Conservation (phyloP, 176 grass and related monocot species). For the Typha latifolia region DNA sequence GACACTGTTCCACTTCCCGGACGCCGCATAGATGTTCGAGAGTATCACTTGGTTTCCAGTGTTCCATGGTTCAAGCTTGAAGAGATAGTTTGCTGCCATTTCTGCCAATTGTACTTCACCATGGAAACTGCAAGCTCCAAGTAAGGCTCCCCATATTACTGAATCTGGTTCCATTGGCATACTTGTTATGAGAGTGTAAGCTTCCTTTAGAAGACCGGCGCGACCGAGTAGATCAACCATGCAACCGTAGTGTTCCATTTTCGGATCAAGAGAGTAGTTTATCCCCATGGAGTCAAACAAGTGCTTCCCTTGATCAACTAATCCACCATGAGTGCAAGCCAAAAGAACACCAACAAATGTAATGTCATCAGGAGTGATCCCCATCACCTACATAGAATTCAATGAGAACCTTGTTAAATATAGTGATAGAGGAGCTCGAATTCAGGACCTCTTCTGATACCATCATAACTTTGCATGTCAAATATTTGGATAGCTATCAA, state of each 20-base stretch:
- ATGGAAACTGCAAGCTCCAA: constrained; percentile 75
- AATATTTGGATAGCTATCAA: background rate
- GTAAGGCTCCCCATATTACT: constrained; percentile 55
- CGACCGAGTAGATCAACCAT: constrained; percentile 64
- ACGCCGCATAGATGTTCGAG: constrained; percentile 57
- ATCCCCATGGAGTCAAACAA: constrained; percentile 43
- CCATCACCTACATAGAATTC: constrained; percentile 29
- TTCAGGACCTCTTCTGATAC: too few relatives aligned
- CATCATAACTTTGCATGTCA: too few relatives aligned
- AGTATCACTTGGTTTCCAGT: constrained; percentile 52
- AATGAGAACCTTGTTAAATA: background rate
- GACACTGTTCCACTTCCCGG: constrained; percentile 52
- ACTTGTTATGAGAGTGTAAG: constrained; percentile 39
- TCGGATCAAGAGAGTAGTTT: constrained; percentile 32
- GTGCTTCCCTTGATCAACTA: constrained; percentile 46
- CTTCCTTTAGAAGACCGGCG: constrained; percentile 46
- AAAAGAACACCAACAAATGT: constrained; percentile 54
- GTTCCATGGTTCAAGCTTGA: constrained; percentile 46
- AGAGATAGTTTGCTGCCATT: constrained; percentile 28
- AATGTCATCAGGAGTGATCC: constrained; percentile 44
- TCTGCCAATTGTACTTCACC: constrained; percentile 43
- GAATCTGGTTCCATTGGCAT: constrained; percentile 71
- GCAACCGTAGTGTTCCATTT: constrained; percentile 70
- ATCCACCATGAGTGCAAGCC: constrained; percentile 69
- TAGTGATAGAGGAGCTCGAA: too few relatives aligned